Base-by-base conservation (phyloP, 345 rosid genomes). In the Reutealis trisperma region DNA sequence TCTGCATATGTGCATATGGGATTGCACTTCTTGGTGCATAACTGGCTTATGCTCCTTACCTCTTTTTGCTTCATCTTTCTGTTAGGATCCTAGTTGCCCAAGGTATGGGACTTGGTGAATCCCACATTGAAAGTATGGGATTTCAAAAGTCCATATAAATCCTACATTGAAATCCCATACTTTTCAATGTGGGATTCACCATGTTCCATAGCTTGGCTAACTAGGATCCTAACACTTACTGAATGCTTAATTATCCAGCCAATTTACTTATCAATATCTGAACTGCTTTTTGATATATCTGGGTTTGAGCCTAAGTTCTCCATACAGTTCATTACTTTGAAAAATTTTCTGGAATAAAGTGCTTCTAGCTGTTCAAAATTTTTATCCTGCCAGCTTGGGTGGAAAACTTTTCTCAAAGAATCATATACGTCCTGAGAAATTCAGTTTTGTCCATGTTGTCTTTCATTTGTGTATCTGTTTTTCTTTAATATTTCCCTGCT, bases 401-500 rank as follows among this genome's bases (percentile, higher is more conserved):
- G 18, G 55, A 11, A 51, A 12, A 4, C 4, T 3, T 15, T 54
- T 54, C 59, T 54, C 15, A 13, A 51, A 51, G 6, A 51, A 51
- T 51, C 55, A 18, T 54, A 18, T 15, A 16, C 4, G 21, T 21
- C 25, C 30, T 27, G 14, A n/a, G 19, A 19, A 70, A 12, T 27
- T 15, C 45, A 70, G 8, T 16, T 8, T 44, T 27, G 15, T 47
- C 8, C 24, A 14, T n/a, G 10, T 69, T 14, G n/a, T 41, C 51
- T 49, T 2, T 13, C 21, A 41, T 34, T 58, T 42, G 15, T 41
- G 8, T 52, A 18, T 63, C 51, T 54, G 25, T 47, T 12, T 24
- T 73, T 4, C 24, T 63, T 27, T 24, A 44, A 37, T 32, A 41
- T 16, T 34, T 79, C 78, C 70, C 12, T 81, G 63, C 79, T 86